Base-by-base conservation (phyloP, 371 early-diverging fungal species). In the Apophysomyces elegans region DNA sequence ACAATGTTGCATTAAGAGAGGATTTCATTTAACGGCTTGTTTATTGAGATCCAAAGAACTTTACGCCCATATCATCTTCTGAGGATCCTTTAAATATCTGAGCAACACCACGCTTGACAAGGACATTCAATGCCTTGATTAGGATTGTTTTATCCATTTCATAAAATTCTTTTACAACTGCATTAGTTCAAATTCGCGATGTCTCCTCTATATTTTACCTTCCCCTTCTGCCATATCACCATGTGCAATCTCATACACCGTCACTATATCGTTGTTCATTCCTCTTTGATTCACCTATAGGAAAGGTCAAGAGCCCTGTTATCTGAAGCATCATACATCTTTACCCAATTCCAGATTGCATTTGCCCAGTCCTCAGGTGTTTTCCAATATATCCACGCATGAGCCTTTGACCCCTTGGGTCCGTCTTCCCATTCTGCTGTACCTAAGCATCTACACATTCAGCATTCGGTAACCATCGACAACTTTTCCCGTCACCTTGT, bases 281-380 rank as follows among this genome's bases (percentile, higher is more conserved):
- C 96, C 96, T 18, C 76, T 78, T 26, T 89, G 86, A 64, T 86
- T 86, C 0, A 88, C 86, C 93, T 90, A 63, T 21, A 63, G 44
- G 43, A 13, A 45, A 43, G 6, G n/a, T 56, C 11, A 13, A 26
- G 16, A n/a, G 2, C 16, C 21, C 18, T 38, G 46, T 13, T 7
- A 38, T 61, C 3, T 5, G 45, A 32, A 54, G 11, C 44, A n/a
- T 38, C 56, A 59, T 47, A 43, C 8, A 56, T 45, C 61, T 66
- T 77, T 73, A 93, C 96, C 95, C 94, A 95, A 62, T 84, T 77
- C 69, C 88, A 86, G 14, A 96, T 86, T 66, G 91, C 64, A 36
- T 80, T 67, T 0, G 94, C 95, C 96, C 96, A 96, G 58, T 93
- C 95, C 39, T 93, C 94, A 8, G 94, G 95, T 73, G 88, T 93